phyloP scores from a whole-genome alignment of 768 basidiomycete species.

The Gautieria morchelliformis region DNA sequence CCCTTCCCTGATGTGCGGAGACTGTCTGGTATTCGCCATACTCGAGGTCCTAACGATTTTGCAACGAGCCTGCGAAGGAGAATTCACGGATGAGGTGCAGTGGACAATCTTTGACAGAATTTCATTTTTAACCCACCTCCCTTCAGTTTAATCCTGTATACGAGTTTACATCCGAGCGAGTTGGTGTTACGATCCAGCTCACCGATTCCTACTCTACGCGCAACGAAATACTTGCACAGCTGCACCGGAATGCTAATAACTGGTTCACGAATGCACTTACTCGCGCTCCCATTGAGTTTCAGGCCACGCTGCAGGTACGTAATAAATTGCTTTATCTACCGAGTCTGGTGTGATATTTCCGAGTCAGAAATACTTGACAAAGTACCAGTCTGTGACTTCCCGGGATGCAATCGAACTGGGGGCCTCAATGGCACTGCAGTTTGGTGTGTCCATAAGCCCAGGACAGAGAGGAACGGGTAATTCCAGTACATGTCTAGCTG shows the following conservation, averaged over 20 bases:
- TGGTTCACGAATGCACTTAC: slow-evolving; percentile 87
- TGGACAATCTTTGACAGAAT: slow-evolving; percentile 9
- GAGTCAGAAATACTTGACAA: slow-evolving; percentile 74
- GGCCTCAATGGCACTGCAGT: slow-evolving; percentile 80
- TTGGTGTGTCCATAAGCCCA: slow-evolving; percentile 72
- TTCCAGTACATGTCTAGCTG: slow-evolving; percentile 16
- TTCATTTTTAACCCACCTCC: background rate
- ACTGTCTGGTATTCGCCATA: slow-evolving; percentile 77
- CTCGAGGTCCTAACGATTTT: slow-evolving; percentile 87
- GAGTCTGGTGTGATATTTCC: slow-evolving; percentile 5
- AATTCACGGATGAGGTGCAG: slow-evolving; percentile 79
- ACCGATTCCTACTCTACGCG: slow-evolving; percentile 81
- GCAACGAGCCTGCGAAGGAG: slow-evolving; percentile 81
- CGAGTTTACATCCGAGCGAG: slow-evolving; percentile 72
- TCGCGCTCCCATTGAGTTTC: slow-evolving; percentile 85
- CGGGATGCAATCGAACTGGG: slow-evolving; percentile 81
- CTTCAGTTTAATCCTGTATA: slow-evolving; percentile 79
- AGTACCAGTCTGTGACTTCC: slow-evolving; percentile 59
- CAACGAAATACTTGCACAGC: slow-evolving; percentile 69
- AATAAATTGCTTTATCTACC: background rate
- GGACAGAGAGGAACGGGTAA: slow-evolving; percentile 67
- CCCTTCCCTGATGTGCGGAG: slow-evolving; percentile 90
- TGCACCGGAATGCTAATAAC: slow-evolving; percentile 61
- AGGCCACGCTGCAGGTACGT: slow-evolving; percentile 80
- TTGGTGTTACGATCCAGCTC: slow-evolving; percentile 65